A percentile compares a stretch with the other conserved stretches of the same genome.
Evolutionary conservation across 2,329 filamentous ascomycete species (phyloP).

Genomic region (Geosmithia flava): DNA sequence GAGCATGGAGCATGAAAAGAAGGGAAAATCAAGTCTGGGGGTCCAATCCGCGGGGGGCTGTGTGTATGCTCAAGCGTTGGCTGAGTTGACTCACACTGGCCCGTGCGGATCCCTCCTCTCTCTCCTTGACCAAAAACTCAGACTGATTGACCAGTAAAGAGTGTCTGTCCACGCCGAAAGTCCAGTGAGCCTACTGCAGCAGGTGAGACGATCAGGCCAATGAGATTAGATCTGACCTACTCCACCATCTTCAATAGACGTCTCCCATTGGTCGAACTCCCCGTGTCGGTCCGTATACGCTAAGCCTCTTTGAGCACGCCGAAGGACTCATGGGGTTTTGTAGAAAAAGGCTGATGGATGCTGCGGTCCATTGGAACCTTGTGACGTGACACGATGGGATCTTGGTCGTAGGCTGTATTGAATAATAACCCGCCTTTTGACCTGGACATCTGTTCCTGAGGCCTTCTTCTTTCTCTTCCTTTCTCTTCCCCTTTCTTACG

Average conservation of each 20-base stretch:
- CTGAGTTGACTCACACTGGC: slow-evolving; percentile 15
- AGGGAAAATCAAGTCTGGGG: neutral
- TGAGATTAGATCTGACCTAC: slow-evolving; percentile 2
- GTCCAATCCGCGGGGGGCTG: neutral
- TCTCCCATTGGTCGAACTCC: neutral
- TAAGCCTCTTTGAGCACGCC: slow-evolving; percentile 28
- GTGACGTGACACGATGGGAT: slow-evolving; percentile 8
- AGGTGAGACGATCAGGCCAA: slow-evolving; percentile 15
- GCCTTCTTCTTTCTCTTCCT: slow-evolving; percentile 11
- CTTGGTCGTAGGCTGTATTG: neutral
- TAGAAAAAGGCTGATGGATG: neutral
- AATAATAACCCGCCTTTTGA: slow-evolving; percentile 8
- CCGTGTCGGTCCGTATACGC: slow-evolving; percentile 7
- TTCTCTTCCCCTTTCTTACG: slow-evolving; percentile 4
- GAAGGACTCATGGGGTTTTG: slow-evolving; percentile 21
- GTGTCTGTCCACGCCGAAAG: slow-evolving; percentile 20
- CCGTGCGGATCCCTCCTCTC: slow-evolving; percentile 1
- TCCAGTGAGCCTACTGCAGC: slow-evolving; percentile 12
- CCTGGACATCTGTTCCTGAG: slow-evolving; percentile 14
- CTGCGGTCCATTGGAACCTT: slow-evolving; percentile 14
- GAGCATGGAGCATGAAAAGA: neutral
- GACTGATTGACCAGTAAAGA: slow-evolving; percentile 18
- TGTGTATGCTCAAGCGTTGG: no score
- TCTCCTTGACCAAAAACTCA: slow-evolving; percentile 1
- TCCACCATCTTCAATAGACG: neutral